phyloP scores from a whole-genome alignment of 495 filamentous ascomycete species.

The Wilcoxina mikolae region DNA sequence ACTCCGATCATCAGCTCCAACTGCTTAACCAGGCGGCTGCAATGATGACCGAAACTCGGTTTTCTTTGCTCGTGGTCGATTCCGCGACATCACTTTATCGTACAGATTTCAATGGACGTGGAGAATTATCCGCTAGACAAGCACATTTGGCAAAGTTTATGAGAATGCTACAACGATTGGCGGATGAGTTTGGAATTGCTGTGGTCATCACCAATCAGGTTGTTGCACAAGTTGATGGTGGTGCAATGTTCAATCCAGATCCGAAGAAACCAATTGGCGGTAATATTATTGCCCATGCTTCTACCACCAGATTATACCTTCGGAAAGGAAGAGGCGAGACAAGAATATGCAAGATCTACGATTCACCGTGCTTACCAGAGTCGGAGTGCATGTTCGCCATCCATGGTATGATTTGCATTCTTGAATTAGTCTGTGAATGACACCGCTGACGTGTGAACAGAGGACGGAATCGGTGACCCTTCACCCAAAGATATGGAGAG shows the following conservation, averaged over 20 bases:
- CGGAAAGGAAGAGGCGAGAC: conserved; percentile 95
- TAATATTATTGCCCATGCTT: conserved; percentile 96
- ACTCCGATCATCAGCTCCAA: conserved; percentile 92
- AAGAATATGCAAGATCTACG: conserved; percentile 95
- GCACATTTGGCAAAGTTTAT: conserved; percentile 95
- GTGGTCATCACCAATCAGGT: conserved; percentile 99
- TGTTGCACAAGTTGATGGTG: conserved; percentile 93
- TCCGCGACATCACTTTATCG: conserved; percentile 88
- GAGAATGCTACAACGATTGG: conserved; percentile 81
- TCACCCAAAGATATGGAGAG: conserved; percentile 92
- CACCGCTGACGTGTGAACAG: conserved; percentile 26
- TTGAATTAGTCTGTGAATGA: not conserved
- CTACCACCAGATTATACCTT: conserved; percentile 72
- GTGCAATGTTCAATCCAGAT: conserved; percentile 97
- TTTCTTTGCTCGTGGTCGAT: conserved; percentile 89
- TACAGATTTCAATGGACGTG: conserved; percentile 88
- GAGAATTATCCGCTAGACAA: conserved; percentile 78
- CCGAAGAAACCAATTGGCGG: conserved; percentile 98
- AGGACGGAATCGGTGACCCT: conserved; percentile 92
- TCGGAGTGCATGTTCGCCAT: conserved; percentile 95
- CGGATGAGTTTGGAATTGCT: conserved; percentile 95
- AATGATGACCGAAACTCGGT: conserved; percentile 99
- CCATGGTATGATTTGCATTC: conserved; percentile 32
- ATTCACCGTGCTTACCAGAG: conserved; percentile 91
- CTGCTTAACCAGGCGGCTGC: conserved; percentile 84